phyloP scores from a whole-genome alignment of 768 basidiomycete genomes.

The Amanita rubescens region DNA sequence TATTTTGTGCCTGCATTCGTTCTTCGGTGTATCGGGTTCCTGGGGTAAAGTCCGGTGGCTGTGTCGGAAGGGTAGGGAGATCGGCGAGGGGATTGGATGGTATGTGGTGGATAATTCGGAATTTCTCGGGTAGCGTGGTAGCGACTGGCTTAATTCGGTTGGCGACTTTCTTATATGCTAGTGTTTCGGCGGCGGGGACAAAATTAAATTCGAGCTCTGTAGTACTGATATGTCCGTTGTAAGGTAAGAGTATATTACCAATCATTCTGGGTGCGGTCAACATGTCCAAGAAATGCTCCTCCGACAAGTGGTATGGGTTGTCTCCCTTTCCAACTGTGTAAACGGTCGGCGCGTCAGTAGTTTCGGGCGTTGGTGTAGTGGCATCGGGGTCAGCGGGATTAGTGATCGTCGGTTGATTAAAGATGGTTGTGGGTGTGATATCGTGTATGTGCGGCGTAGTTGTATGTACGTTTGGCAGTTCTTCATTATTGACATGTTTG shows the following conservation, averaged over 20 bases:
- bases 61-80: constrained; percentile 4
- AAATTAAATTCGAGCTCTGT: background rate
- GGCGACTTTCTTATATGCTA: constrained; percentile 26
- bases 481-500: too few relatives aligned
- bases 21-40: constrained; percentile 16
- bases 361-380: too few relatives aligned
- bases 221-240: background rate
- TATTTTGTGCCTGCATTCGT: constrained; percentile 10
- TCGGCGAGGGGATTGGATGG: constrained; percentile 7
- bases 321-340: background rate
- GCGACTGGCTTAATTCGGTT: constrained; percentile 2
- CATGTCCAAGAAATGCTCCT: background rate
- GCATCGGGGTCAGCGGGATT: too few relatives aligned
- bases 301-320: background rate
- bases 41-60: constrained; percentile 11
- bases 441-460: too few relatives aligned
- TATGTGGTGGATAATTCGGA: constrained; percentile 7
- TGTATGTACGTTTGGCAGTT: background rate
- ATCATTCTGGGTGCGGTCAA: background rate
- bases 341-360: too few relatives aligned
- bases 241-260: background rate
- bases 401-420: too few relatives aligned
- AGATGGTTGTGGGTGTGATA: too few relatives aligned
- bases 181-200: background rate
- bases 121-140: background rate